These are phyloP conservation scores for Syzygium grande DNA, from an alignment of 345 rosid genomes.

Conservation along the genomic window DNA sequence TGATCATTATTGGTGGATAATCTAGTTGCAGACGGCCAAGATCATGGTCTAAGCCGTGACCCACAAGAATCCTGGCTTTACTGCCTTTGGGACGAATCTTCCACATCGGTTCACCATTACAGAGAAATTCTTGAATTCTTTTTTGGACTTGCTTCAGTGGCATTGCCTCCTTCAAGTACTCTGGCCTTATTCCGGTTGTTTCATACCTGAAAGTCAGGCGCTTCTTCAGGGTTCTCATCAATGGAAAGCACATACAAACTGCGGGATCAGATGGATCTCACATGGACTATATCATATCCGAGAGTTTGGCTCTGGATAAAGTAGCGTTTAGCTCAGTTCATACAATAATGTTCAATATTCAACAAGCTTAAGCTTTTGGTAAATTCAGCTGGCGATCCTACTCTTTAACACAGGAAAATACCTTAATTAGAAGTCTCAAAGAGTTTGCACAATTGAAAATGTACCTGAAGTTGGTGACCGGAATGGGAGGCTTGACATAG, in stretches of 20 bases:
- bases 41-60: slow-evolving; percentile 82
- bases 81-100: slow-evolving; percentile 70
- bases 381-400: not conserved
- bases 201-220: slow-evolving; percentile 39
- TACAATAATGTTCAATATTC: not conserved
- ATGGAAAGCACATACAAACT: not conserved
- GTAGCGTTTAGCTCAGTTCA: not conserved
- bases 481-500: slow-evolving; percentile 65
- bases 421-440: not conserved
- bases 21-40: slow-evolving; percentile 69
- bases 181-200: slow-evolving; percentile 72
- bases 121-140: slow-evolving; percentile 79
- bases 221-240: not conserved
- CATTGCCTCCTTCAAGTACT: slow-evolving; percentile 64
- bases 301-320: not conserved
- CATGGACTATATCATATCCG: not conserved
- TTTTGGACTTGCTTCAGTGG: slow-evolving; percentile 58
- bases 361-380: not conserved
- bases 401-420: not conserved
- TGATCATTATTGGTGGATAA: slow-evolving; percentile 70
- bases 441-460: not conserved
- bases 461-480: slow-evolving; percentile 73
- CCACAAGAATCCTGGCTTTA: slow-evolving; percentile 84
- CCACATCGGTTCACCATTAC: slow-evolving; percentile 92
- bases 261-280: not conserved